These are phyloP conservation scores for Fusarium napiforme DNA, from an alignment of 2,329 filamentous ascomycete species.

Conservation along the genomic window DNA sequence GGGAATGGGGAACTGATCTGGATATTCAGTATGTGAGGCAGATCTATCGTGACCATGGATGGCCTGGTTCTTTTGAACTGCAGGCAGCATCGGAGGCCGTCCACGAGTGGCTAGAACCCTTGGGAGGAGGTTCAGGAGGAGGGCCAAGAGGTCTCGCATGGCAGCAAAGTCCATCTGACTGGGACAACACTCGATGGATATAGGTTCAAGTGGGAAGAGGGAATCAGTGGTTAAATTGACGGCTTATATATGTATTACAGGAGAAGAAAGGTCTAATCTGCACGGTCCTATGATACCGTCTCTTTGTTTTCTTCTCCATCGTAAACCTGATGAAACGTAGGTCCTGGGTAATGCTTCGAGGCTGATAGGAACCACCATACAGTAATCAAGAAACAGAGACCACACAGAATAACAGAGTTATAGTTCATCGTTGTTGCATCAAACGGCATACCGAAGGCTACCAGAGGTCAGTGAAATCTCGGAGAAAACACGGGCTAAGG, in stretches of 20 bases:
- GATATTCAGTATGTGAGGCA: conserved; percentile 8
- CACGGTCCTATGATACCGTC: fast-evolving
- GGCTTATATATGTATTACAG: background rate
- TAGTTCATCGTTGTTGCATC: conserved; percentile 43
- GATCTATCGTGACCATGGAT: background rate
- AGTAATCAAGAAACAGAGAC: conserved; percentile 26
- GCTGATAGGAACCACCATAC: conserved; percentile 40
- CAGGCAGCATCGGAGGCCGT: background rate
- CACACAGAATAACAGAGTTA: conserved; percentile 39
- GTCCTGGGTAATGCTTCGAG: conserved; percentile 34
- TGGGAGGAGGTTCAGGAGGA: background rate
- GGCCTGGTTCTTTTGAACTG: background rate
- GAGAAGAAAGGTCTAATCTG: fast-evolving
- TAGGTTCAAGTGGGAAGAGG: background rate
- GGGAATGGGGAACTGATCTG: background rate
- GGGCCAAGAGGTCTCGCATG: background rate
- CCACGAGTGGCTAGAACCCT: background rate
- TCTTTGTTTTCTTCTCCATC: background rate
- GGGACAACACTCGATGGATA: background rate
- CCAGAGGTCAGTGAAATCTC: background rate
- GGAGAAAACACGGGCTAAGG: fast-evolving
- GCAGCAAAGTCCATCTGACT: background rate
- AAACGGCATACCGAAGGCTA: conserved; percentile 38
- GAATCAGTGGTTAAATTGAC: fast-evolving
- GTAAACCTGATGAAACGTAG: conserved; percentile 19